Evolutionary conservation across 495 filamentous ascomycete genomes (phyloP).

Genomic region (Podospora didyma): DNA sequence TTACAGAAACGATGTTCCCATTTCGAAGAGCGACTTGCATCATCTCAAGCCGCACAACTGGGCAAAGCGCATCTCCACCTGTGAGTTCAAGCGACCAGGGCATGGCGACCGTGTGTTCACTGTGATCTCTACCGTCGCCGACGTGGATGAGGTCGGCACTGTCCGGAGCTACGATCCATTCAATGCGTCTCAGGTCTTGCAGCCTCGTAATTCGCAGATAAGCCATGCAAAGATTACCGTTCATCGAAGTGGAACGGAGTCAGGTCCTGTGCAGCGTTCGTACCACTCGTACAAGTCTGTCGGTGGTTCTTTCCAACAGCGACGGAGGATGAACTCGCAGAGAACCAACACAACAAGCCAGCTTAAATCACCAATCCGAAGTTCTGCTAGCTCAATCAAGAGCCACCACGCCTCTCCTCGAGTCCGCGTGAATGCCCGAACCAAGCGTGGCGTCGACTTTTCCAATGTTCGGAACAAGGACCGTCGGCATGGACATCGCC

Average conservation of each 20-base stretch:
- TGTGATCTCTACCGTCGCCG: conserved; percentile 57
- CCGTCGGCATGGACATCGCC: conserved; percentile 11
- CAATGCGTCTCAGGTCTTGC: conserved; percentile 58
- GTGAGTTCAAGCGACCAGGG: conserved; percentile 41
- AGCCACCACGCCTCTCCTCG: conserved; percentile 48
- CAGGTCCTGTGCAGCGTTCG: conserved; percentile 17
- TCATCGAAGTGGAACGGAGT: conserved; percentile 45
- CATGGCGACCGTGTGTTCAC: conserved; percentile 55
- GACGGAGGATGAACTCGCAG: conserved; percentile 14
- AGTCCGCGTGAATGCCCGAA: conserved; percentile 53
- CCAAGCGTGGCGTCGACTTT: conserved; percentile 81
- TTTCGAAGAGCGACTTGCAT: conserved; percentile 85
- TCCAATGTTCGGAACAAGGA: conserved; percentile 36
- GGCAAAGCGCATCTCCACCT: conserved; percentile 46
- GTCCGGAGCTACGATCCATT: conserved; percentile 76
- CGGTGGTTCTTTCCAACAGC: conserved; percentile 16
- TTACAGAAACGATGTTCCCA: conserved; percentile 66
- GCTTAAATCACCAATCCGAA: conserved; percentile 35
- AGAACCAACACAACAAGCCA: conserved; percentile 17
- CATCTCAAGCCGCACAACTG: conserved; percentile 58
- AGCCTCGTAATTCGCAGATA: conserved; percentile 26
- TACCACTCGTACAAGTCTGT: conserved; percentile 23
- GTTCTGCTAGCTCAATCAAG: conserved; percentile 56
- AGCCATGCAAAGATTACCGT: conserved; percentile 61
- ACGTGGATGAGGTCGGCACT: conserved; percentile 30